Percentiles rank a stretch among this genome's conserved stretches.
These are phyloP conservation scores for Linum lewisii DNA, from an alignment of 345 rosid genomes.

Conservation along the genomic window DNA sequence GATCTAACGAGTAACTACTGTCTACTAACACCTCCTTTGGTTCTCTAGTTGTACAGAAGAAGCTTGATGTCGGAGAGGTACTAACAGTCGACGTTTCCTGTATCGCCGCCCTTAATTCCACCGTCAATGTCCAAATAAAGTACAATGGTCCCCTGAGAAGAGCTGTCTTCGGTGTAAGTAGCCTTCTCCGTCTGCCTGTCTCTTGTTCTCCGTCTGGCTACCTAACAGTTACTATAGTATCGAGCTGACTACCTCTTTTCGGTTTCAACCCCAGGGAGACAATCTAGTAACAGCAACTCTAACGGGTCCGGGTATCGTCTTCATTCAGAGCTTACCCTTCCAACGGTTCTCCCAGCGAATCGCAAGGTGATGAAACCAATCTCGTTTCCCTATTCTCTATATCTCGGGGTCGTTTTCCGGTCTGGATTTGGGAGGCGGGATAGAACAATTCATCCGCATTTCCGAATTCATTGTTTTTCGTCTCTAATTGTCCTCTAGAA, in stretches of 20 bases:
- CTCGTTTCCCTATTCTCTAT: too few relatives aligned
- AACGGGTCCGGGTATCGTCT: slow-evolving; percentile 97
- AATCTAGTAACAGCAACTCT: slow-evolving; percentile 70
- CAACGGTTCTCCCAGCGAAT: slow-evolving; percentile 83
- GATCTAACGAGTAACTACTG: neutral
- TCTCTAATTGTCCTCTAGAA: too few relatives aligned
- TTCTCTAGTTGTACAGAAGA: slow-evolving; percentile 78
- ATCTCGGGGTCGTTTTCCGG: too few relatives aligned
- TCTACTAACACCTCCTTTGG: neutral
- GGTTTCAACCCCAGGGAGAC: slow-evolving; percentile 58
- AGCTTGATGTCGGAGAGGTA: slow-evolving; percentile 84
- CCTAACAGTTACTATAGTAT: neutral
- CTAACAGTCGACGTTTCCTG: slow-evolving; percentile 77
- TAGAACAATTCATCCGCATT: too few relatives aligned
- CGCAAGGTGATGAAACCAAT: slow-evolving; percentile 45
- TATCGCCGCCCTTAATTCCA: slow-evolving; percentile 67
- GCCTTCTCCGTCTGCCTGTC: neutral
- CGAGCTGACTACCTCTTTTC: neutral
- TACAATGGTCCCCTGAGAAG: slow-evolving; percentile 75
- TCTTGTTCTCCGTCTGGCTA: neutral
- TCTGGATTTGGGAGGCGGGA: too few relatives aligned
- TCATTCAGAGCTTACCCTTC: slow-evolving; percentile 93
- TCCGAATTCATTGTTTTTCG: too few relatives aligned
- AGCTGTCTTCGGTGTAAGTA: slow-evolving; percentile 79
- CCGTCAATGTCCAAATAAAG: slow-evolving; percentile 74